A percentile compares a stretch with the other conserved stretches of the same genome.
These are phyloP conservation scores for Xylariales sp. DNA, from an alignment of 2,329 filamentous ascomycete species.

Conservation along the genomic window DNA sequence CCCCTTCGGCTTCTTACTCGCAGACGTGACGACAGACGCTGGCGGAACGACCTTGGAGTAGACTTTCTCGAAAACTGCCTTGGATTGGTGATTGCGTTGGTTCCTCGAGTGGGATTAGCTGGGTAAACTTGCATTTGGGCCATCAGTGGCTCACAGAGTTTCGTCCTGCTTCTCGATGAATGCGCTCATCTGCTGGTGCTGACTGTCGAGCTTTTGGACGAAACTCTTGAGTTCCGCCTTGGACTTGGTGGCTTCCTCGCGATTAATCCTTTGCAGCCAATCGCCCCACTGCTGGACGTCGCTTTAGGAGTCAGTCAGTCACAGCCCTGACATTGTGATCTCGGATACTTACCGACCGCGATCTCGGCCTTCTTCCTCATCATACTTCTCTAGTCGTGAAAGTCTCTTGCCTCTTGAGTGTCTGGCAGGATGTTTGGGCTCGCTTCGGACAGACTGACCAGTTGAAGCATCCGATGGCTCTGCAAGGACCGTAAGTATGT, in stretches of 20 bases:
- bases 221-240: slow-evolving; percentile 25
- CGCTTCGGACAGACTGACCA: slow-evolving; percentile 7
- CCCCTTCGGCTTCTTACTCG: background rate
- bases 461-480: too few species aligned
- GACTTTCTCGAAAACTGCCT: slow-evolving; percentile 13
- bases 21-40: background rate
- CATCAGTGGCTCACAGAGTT: slow-evolving; percentile 21
- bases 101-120: slow-evolving; percentile 9
- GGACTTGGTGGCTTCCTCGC: slow-evolving; percentile 22
- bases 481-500: too few species aligned
- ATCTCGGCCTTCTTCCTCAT: slow-evolving; percentile 22
- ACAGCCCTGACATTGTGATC: background rate
- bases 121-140: background rate
- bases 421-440: slow-evolving; percentile 9
- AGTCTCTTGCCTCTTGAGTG: slow-evolving; percentile 8
- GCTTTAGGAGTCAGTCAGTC: slow-evolving; percentile 13
- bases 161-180: slow-evolving; percentile 20
- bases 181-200: too few species aligned
- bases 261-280: slow-evolving; percentile 23
- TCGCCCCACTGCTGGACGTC: slow-evolving; percentile 21
- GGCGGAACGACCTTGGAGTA: slow-evolving; percentile 8
- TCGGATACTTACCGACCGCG: slow-evolving; percentile 15
- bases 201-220: too few species aligned
- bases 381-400: slow-evolving; percentile 24
- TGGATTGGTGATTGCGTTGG: slow-evolving; percentile 10